Evolutionary conservation across 805 yeast species (phyloP).

Genomic region (Teunomyces pallodes): DNA sequence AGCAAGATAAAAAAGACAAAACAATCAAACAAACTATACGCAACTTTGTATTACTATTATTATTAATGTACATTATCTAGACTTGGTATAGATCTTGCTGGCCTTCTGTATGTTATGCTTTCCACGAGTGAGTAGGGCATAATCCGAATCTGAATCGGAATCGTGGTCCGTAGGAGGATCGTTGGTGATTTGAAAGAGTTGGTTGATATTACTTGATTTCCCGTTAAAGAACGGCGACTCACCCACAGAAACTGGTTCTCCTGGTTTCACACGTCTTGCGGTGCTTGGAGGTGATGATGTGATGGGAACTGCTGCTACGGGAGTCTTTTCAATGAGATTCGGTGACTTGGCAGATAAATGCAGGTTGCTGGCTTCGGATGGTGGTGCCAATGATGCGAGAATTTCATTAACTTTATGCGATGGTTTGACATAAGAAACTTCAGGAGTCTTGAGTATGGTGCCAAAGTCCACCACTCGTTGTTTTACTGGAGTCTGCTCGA

Average conservation of each 20-base stretch:
- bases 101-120: neutral
- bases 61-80: constrained; percentile 6
- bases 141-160: constrained; percentile 1
- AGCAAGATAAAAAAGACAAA: neutral
- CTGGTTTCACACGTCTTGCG: constrained; percentile 21
- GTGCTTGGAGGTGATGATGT: neutral
- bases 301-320: neutral
- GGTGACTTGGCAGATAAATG: constrained; percentile 4
- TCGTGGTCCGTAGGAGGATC: neutral
- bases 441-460: constrained; percentile 9
- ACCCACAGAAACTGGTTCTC: constrained; percentile 32
- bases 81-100: constrained; percentile 1
- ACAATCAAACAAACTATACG: no score
- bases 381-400: neutral
- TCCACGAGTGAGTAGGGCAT: neutral
- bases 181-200: neutral
- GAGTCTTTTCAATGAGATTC: constrained; percentile 1
- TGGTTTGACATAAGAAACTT: constrained; percentile 8
- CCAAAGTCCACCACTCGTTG: constrained; percentile 2
- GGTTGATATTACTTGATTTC: neutral
- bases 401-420: neutral
- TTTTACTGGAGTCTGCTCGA: constrained; percentile 30
- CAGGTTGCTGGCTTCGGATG: neutral
- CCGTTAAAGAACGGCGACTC: constrained; percentile 35
- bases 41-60: neutral